These are phyloP conservation scores for Circinella minor DNA, from an alignment of 371 early-diverging fungal genomes.

Conservation along the genomic window DNA sequence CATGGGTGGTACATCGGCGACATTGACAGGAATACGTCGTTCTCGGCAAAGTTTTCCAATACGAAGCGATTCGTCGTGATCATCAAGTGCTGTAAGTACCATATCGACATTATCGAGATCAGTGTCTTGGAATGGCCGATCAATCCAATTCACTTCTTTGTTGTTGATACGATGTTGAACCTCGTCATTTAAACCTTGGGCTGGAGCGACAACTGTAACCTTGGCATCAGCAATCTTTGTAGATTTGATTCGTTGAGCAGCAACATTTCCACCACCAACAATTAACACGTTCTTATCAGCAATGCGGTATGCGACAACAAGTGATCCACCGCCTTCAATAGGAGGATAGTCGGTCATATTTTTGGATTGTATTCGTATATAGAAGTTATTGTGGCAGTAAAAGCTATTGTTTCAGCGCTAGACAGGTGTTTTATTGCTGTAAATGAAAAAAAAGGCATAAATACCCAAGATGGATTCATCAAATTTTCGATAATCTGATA, in stretches of 20 bases:
- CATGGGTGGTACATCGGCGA: slow-evolving; percentile 87
- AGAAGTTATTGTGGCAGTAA: no score
- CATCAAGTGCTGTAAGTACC: slow-evolving; percentile 85
- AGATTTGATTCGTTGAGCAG: slow-evolving; percentile 81
- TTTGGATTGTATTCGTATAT: no score
- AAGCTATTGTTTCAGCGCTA: no score
- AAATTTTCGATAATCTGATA: no score
- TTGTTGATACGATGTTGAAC: slow-evolving; percentile 63
- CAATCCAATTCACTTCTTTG: slow-evolving; percentile 64
- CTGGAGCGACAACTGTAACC: slow-evolving; percentile 75
- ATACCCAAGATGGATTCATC: no score
- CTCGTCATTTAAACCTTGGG: slow-evolving; percentile 66
- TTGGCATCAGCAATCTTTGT: slow-evolving; percentile 81
- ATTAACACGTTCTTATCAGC: slow-evolving; percentile 73
- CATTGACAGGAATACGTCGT: slow-evolving; percentile 86
- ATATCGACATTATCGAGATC: slow-evolving; percentile 67
- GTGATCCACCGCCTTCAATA: slow-evolving; percentile 77
- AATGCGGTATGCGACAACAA: slow-evolving; percentile 81
- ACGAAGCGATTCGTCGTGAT: slow-evolving; percentile 69
- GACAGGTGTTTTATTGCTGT: no score
- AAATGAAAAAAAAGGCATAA: no score
- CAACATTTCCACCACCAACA: slow-evolving; percentile 84
- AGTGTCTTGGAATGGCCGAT: slow-evolving; percentile 60
- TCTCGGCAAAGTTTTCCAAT: slow-evolving; percentile 73
- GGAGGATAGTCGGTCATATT: not conserved